Conservation (phyloP, 805 yeast species). For the Kluyveromyces aestuarii region DNA sequence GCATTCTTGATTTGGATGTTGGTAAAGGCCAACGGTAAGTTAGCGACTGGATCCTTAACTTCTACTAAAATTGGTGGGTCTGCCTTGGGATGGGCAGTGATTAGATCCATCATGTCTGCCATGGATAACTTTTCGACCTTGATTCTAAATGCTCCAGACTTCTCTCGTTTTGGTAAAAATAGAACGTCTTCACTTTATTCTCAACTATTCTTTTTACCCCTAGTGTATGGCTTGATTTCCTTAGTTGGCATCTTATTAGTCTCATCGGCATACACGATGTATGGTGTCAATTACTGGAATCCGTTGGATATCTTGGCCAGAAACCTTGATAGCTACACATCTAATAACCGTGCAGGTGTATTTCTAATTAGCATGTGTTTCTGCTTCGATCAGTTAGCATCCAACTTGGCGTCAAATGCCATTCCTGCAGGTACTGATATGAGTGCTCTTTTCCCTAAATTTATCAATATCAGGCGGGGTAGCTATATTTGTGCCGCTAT, state of each 20-base stretch:
- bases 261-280: conserved; percentile 45
- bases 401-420: conserved; percentile 61
- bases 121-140: conserved; percentile 75
- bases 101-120: conserved; percentile 62
- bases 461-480: conserved; percentile 52
- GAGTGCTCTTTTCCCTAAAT: conserved; percentile 47
- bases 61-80: conserved; percentile 9
- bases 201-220: conserved; percentile 54
- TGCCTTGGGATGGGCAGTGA: conserved; percentile 69
- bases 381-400: conserved; percentile 66
- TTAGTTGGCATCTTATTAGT: conserved; percentile 73
- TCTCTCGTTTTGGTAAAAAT: conserved; percentile 63
- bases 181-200: conserved; percentile 38
- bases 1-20: conserved; percentile 81
- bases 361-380: conserved; percentile 57
- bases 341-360: conserved; percentile 61
- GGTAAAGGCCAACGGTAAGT: conserved; percentile 62
- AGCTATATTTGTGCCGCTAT: conserved; percentile 57
- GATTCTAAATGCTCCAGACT: conserved; percentile 77
- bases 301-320: conserved; percentile 51
- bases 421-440: conserved; percentile 52
- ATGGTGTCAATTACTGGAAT: conserved; percentile 36
- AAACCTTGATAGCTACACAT: conserved; percentile 29
- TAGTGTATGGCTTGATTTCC: conserved; percentile 64
- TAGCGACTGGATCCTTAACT: conserved; percentile 21